Evolutionary conservation across 2,329 filamentous ascomycete species (phyloP).

Genomic region (Phoma sp.): DNA sequence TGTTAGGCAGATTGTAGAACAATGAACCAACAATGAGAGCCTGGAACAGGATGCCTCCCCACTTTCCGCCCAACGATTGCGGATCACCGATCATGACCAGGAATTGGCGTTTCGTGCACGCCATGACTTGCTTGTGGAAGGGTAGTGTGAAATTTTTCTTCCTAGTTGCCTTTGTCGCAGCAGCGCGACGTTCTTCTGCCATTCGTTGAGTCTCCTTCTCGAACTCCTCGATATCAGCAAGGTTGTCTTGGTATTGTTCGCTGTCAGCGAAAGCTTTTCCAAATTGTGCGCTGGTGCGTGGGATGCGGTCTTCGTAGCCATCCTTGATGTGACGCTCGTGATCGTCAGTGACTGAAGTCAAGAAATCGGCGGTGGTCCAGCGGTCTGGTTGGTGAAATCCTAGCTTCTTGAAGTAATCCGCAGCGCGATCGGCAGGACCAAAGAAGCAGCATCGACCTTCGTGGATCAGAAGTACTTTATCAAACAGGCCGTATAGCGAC

Average conservation of each 20-base stretch:
- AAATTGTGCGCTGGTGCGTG: slow-evolving; percentile 64
- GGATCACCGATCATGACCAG: slow-evolving; percentile 63
- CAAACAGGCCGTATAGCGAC: slow-evolving; percentile 48
- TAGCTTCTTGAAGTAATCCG: slow-evolving; percentile 70
- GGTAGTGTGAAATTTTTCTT: slow-evolving; percentile 53
- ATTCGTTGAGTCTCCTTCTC: slow-evolving; percentile 42
- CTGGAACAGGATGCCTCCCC: slow-evolving; percentile 54
- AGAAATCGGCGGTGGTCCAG: slow-evolving; percentile 74
- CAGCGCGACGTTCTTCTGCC: slow-evolving; percentile 40
- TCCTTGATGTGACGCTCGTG: slow-evolving; percentile 64
- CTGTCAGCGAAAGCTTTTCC: slow-evolving; percentile 53
- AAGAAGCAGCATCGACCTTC: slow-evolving; percentile 63
- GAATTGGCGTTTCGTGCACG: slow-evolving; percentile 52
- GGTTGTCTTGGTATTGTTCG: slow-evolving; percentile 47
- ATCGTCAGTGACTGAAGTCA: slow-evolving; percentile 73
- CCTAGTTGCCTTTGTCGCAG: slow-evolving; percentile 46
- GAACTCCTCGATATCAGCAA: slow-evolving; percentile 52
- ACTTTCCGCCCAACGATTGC: slow-evolving; percentile 55
- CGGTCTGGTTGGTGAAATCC: slow-evolving; percentile 72
- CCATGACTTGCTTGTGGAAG: slow-evolving; percentile 50
- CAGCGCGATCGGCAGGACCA: slow-evolving; percentile 66
- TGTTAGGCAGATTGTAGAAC: slow-evolving; percentile 63
- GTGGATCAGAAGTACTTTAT: slow-evolving; percentile 52
- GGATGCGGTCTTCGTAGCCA: slow-evolving; percentile 65
- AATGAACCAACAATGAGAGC: slow-evolving; percentile 53